A percentile compares a stretch with the other conserved stretches of the same genome.
Conservation (phyloP, 352 stramenopile genomes). For the Detonula confervacea region DNA sequence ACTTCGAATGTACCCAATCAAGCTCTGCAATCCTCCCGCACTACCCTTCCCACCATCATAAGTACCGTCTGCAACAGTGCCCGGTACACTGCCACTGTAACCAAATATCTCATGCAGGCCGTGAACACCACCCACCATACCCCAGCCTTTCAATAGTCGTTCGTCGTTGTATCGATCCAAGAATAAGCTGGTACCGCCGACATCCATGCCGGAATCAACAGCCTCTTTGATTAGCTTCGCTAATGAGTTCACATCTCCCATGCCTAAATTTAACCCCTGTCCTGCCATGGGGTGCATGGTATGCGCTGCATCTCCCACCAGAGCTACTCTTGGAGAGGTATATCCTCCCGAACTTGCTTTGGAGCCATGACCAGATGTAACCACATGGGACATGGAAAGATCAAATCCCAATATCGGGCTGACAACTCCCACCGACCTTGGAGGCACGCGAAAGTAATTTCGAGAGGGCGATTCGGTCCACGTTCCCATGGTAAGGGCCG, state of each 20-base stretch:
- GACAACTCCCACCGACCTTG: conserved; percentile 33
- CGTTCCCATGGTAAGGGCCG: conserved; percentile 53
- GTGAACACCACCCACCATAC: conserved; percentile 75
- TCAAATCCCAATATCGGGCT: conserved; percentile 56
- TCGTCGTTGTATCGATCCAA: conserved; percentile 66
- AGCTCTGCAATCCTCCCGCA: conserved; percentile 27
- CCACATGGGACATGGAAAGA: conserved; percentile 49
- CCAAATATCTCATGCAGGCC: conserved; percentile 73
- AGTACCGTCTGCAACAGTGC: conserved; percentile 26
- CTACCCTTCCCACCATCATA: conserved; percentile 8
- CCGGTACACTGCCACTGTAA: conserved; percentile 27
- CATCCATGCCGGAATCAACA: conserved; percentile 72
- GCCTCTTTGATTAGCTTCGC: conserved; percentile 61
- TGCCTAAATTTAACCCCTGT: conserved; percentile 94
- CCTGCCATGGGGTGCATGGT: conserved; percentile 95
- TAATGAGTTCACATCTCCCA: conserved; percentile 89
- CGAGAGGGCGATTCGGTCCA: conserved; percentile 56
- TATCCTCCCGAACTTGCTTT: conserved; percentile 15
- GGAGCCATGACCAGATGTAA: conserved; percentile 24
- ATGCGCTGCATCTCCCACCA: conserved; percentile 95
- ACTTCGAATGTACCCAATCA: conserved; percentile 2
- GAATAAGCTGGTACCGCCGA: conserved; percentile 65
- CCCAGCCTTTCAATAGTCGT: conserved; percentile 59
- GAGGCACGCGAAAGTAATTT: conserved; percentile 54
- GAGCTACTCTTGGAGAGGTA: conserved; percentile 79